Base-by-base conservation (phyloP, 768 basidiomycete species). In the Russula sp. region DNA sequence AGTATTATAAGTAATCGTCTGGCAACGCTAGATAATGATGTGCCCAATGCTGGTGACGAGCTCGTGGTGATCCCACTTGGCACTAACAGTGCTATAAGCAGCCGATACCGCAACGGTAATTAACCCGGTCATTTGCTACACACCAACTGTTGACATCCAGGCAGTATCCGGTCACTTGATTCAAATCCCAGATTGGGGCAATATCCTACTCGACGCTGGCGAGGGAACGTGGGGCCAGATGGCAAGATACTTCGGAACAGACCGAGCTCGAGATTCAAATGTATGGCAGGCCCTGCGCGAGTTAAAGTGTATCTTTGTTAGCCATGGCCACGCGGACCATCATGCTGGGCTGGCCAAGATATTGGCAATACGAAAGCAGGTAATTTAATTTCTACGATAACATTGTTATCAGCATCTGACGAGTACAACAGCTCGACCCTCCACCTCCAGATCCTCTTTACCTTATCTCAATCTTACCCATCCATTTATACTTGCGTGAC, bases 151-250 rank as follows among this genome's bases (percentile, higher is more conserved):
- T 64, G 46, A 63, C 40, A 9, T 20, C 49, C 6, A 16, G 18
- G n/a, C 59, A 90, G 89, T 90, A 2, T 90, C 90, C 18, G 81
- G 87, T 0, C 94, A 89, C 0, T 79, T 95, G 5, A 76, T 98
- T 7, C 80, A 81, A 54, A 85, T 95, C 40, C 94, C 95, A 0
- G 75, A 77, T 0, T 79, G 79, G 60, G 91, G 92, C 0, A 85
- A 83, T 65, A 76, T 97, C 38, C 76, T 98, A n/a, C 80, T 98
- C 2, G 96, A 98, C 67, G 83, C 82, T 0, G 96, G 96, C 0
- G 96, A 98, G 76, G 94, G 94, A 0, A 94, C 94, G 0, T 89
- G 88, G 81, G 94, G 94, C 1, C 96, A 98, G 71, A 80, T 98
- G 4, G 79, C 80, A 3, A 81, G 96, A 4, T 82, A 86, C 54